Evolutionary conservation across 495 filamentous ascomycete species (phyloP).

Genomic region (Hypoxylon fragiforme): DNA sequence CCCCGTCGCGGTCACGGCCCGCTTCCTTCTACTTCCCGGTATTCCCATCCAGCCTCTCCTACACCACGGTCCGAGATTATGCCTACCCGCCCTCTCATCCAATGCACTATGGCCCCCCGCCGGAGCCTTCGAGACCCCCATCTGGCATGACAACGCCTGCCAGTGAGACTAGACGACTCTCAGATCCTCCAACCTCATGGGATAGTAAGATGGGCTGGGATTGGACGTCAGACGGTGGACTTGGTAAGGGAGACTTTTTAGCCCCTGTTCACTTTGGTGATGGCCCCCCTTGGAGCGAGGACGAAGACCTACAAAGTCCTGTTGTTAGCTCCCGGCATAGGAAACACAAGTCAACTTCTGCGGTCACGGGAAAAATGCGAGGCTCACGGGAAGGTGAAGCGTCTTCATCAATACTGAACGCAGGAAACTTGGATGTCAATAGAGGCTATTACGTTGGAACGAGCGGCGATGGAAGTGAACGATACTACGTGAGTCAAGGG

Average conservation of each 20-base stretch:
- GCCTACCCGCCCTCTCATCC: slow-evolving; percentile 83
- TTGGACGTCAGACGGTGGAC: slow-evolving; percentile 48
- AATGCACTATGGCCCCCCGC: slow-evolving; percentile 89
- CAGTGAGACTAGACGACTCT: slow-evolving; percentile 78
- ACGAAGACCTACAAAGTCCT: slow-evolving; percentile 92
- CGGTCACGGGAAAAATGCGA: slow-evolving; percentile 45
- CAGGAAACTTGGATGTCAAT: slow-evolving; percentile 52
- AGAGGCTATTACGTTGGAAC: slow-evolving; percentile 68
- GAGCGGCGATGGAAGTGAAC: slow-evolving; percentile 73
- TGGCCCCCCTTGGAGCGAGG: slow-evolving; percentile 95
- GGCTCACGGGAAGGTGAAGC: slow-evolving; percentile 50
- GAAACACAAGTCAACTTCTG: slow-evolving; percentile 76
- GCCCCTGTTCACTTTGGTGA: slow-evolving; percentile 86
- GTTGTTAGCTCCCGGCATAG: slow-evolving; percentile 77
- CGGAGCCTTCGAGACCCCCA: slow-evolving; percentile 64
- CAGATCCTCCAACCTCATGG: slow-evolving; percentile 74
- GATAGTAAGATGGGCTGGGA: slow-evolving; percentile 60
- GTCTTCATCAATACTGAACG: slow-evolving; percentile 45
- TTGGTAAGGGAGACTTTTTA: slow-evolving; percentile 62
- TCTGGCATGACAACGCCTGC: slow-evolving; percentile 83
- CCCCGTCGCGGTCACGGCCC: slow-evolving; percentile 75
- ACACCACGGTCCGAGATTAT: slow-evolving; percentile 92
- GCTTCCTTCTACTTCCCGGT: slow-evolving; percentile 75
- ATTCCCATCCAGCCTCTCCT: slow-evolving; percentile 87
- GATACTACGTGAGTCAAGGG: slow-evolving; percentile 76